A percentile compares a stretch with the other conserved stretches of the same genome.
Evolutionary conservation across 1,139 yeast species (phyloP).

Genomic region (Taphrina deformans): DNA sequence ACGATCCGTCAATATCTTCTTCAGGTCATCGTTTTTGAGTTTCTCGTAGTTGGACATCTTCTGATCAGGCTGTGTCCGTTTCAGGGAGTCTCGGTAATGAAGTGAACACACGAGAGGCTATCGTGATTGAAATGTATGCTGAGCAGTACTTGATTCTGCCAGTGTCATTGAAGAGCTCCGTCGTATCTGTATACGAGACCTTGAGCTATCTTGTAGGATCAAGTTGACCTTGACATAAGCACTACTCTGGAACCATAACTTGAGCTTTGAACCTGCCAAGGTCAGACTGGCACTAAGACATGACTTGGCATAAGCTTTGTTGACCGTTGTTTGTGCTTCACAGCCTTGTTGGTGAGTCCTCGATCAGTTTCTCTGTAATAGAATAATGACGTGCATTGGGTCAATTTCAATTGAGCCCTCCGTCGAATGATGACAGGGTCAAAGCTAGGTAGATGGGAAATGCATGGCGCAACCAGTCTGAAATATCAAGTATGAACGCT

Average conservation of each 20-base stretch:
- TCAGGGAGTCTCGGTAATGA: not conserved
- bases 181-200: not conserved
- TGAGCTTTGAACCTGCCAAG: not conserved
- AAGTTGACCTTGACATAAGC: not conserved
- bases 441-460: too few species aligned
- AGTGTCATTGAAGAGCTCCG: not conserved
- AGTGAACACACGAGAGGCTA: not conserved
- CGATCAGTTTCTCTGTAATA: not conserved
- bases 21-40: constrained; percentile 80
- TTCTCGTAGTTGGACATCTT: constrained; percentile 59
- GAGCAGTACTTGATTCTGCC: too few species aligned
- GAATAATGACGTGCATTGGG: not conserved
- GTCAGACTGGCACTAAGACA: not conserved
- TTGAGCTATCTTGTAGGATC: not conserved
- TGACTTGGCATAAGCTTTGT: not conserved
- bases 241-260: too few species aligned
- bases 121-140: not conserved
- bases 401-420: too few species aligned
- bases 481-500: too few species aligned
- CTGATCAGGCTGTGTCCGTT: too few species aligned
- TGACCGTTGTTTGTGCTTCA: not conserved
- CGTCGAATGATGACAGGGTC: too few species aligned
- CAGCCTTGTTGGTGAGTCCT: not conserved
- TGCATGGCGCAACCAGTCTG: too few species aligned
- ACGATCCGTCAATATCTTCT: constrained; percentile 67